Percentiles rank a stretch among this genome's conserved stretches.
Evolutionary conservation across 805 yeast genomes (phyloP).

Genomic region (Tetrapisispora pingtungensis): DNA sequence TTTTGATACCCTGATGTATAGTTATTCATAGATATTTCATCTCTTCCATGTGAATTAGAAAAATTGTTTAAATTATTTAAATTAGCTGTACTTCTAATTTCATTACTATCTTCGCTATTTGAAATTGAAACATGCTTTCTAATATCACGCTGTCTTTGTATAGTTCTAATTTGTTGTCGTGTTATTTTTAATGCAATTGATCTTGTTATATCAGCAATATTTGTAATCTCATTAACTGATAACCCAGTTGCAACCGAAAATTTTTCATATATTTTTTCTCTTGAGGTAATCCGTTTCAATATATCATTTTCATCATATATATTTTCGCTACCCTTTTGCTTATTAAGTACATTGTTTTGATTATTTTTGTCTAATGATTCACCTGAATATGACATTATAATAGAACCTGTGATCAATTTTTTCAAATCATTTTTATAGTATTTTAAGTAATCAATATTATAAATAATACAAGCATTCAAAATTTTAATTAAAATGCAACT

Average conservation of each 20-base stretch:
- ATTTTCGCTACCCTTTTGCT: background rate
- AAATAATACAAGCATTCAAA: conserved; percentile 11
- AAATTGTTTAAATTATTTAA: background rate
- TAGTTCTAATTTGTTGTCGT: conserved; percentile 7
- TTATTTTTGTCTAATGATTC: background rate
- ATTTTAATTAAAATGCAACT: conserved; percentile 20
- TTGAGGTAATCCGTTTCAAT: conserved; percentile 6
- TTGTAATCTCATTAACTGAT: conserved; percentile 13
- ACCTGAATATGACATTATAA: conserved; percentile 17
- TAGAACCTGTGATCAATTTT: conserved; percentile 16
- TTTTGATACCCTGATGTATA: too few relatives aligned
- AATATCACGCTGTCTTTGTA: background rate
- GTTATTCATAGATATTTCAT: too few relatives aligned
- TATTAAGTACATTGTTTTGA: too few relatives aligned
- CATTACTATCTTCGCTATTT: background rate
- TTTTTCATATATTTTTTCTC: conserved; percentile 11
- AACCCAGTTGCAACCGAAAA: conserved; percentile 18
- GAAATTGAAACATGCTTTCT: background rate
- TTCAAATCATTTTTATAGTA: conserved; percentile 12
- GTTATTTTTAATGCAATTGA: conserved; percentile 14
- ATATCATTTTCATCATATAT: background rate
- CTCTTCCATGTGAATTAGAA: background rate
- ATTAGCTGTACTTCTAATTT: background rate
- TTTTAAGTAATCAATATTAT: conserved; percentile 15
- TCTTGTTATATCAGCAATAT: conserved; percentile 22